These are phyloP conservation scores for Fusarium bactridioides DNA, from an alignment of 2,329 filamentous ascomycete species.

Conservation along the genomic window DNA sequence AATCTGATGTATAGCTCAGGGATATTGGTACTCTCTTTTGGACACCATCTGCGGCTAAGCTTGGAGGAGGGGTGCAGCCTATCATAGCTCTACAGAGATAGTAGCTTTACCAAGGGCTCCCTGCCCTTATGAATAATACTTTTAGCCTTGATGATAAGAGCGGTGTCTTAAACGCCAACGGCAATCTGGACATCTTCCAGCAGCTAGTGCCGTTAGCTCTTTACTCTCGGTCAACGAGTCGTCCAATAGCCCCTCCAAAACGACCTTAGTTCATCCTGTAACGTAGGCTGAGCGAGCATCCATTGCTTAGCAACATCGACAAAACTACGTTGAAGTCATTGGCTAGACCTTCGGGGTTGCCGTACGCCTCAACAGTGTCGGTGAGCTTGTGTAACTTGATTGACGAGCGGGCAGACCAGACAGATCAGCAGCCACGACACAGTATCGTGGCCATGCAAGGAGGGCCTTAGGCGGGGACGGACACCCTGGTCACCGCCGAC, in stretches of 20 bases:
- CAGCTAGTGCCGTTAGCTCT: too few species aligned
- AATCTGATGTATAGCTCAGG: not conserved
- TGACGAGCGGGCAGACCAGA: not conserved
- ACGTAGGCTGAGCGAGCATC: not conserved
- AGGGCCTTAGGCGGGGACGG: not conserved
- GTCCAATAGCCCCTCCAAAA: too few species aligned
- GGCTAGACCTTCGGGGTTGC: not conserved
- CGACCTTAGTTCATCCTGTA: too few species aligned
- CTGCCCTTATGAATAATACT: too few species aligned
- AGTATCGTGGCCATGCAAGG: not conserved
- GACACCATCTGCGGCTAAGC: too few species aligned
- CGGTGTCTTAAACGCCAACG: too few species aligned
- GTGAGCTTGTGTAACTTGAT: not conserved
- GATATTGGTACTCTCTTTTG: rapidly evolving
- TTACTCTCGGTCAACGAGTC: not conserved
- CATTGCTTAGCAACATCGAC: too few species aligned
- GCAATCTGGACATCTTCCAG: not conserved
- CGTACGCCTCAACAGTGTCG: not conserved
- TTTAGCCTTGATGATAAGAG: too few species aligned
- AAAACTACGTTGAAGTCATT: not conserved
- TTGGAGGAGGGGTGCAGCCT: not conserved
- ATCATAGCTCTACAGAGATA: not conserved
- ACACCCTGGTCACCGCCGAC: not conserved
- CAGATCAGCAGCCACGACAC: not conserved
- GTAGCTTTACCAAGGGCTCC: not conserved